Evolutionary conservation across 75 land plant species (phyloP), one percentile per base, ranked within the genome.

Genomic region (Ceratopteris richardii): DNA sequence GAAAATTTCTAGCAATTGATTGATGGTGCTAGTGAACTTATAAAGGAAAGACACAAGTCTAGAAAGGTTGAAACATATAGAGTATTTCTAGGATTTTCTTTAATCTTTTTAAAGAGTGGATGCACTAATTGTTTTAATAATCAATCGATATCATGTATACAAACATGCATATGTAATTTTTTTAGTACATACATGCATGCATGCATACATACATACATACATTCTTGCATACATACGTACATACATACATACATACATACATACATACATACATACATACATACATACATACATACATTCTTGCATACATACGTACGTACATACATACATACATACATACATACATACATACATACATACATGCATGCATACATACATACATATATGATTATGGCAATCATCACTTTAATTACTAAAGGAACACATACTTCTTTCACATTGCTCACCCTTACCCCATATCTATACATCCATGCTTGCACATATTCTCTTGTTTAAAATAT

Each of bases 171-270:
- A 14, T 14, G n/a, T n/a, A n/a, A n/a, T n/a, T n/a, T n/a, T n/a
- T n/a, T n/a, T n/a, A n/a, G 14, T 40, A 40, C 42, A 40, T 40
- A 40, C 42, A 40, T 40, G 42, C 42, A 40, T 14, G 42, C 42
- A 40, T 14, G 14, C 42, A 40, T 40, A 40, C 42, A 40, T 40
- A 40, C 42, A 40, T 40, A n/a, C n/a, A n/a, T n/a, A n/a, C n/a
- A n/a, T n/a, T n/a, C n/a, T n/a, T n/a, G n/a, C n/a, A n/a, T n/a
- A 40, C 42, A 40, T 40, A 40, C 42, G 42, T 40, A 40, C 42
- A 40, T 40, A 40, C 42, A 40, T 14, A 40, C 42, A 40, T 40
- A 40, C 42, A 40, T 40, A 40, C 42, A 40, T 40, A 40, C 42
- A 40, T 40, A 40, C 9, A 40, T 14, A 9, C 42, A 40, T 14